These are phyloP conservation scores for Wickerhamiella allomyrinae DNA, from an alignment of 805 yeast genomes.

Conservation along the genomic window DNA sequence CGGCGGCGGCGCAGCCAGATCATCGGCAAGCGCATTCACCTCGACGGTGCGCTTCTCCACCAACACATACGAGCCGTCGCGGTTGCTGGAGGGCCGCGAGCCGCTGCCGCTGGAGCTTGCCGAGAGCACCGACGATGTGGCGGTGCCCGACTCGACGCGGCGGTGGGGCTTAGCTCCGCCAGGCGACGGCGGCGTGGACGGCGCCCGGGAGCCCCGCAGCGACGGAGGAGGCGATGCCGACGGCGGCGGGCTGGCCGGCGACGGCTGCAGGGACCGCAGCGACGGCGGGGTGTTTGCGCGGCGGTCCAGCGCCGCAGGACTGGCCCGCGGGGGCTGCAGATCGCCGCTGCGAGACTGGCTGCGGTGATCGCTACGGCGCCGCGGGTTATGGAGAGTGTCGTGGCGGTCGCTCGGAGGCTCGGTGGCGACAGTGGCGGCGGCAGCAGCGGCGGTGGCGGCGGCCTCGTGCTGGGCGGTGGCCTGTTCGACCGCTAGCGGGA, in stretches of 20 bases:
- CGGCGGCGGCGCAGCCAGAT: constrained; percentile 37
- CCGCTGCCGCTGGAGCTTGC: not conserved
- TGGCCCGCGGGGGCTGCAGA: too few species aligned
- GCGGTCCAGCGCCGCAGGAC: too few species aligned
- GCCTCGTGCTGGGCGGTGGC: not conserved
- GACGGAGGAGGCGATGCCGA: not conserved
- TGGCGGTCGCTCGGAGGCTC: not conserved
- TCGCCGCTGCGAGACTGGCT: too few species aligned
- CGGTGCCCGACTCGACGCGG: not conserved
- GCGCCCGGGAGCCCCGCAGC: not conserved
- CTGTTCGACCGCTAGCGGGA: not conserved
- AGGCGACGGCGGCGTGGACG: not conserved
- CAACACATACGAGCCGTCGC: constrained; percentile 52
- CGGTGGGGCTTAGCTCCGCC: not conserved
- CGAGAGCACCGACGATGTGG: not conserved
- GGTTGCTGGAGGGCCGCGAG: not conserved
- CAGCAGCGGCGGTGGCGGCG: not conserved
- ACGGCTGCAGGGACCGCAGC: too few species aligned
- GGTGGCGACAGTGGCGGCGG: not conserved
- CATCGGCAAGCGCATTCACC: constrained; percentile 91
- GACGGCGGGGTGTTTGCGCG: too few species aligned
- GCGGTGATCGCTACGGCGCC: not conserved
- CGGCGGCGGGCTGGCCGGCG: not conserved
- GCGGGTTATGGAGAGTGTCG: not conserved
- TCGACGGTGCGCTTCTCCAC: constrained; percentile 92